Evolutionary conservation across 306 rosid genomes (phyloP).

Genomic region (Trifolium repens): DNA sequence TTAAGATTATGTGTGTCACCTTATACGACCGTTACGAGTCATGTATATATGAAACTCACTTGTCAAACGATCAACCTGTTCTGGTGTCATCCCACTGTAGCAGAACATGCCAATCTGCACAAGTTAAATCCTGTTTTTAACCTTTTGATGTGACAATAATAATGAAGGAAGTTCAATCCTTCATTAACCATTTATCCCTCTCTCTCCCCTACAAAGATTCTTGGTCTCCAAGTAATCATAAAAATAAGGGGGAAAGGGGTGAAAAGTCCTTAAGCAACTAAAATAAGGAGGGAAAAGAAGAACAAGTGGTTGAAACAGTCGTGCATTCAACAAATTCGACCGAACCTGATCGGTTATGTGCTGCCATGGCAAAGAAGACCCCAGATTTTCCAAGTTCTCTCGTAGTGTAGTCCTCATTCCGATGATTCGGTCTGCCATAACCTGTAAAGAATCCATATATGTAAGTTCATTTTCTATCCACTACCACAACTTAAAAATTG

Average conservation of each 20-base stretch:
- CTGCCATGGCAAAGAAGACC: conserved; percentile 81
- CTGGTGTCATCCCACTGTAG: conserved; percentile 90
- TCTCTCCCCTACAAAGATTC: not conserved
- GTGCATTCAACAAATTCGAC: conserved; percentile 28
- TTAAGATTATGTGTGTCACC: conserved; percentile 49
- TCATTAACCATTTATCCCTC: not conserved
- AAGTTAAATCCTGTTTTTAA: conserved; percentile 4
- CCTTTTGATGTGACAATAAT: conserved; percentile 15
- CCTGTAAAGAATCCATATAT: conserved; percentile 50
- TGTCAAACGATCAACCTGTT: conserved; percentile 90
- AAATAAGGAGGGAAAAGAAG: not conserved
- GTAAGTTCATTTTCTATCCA: conserved; percentile 25
- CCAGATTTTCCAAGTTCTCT: conserved; percentile 75
- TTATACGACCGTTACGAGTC: conserved; percentile 95
- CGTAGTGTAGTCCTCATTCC: conserved; percentile 79
- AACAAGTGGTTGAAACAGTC: not conserved
- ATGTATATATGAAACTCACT: conserved; percentile 81
- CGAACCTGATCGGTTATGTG: conserved; percentile 86
- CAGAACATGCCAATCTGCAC: conserved; percentile 94
- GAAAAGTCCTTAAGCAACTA: not conserved
- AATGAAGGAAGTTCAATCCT: conserved; percentile 13
- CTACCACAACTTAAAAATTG: conserved; percentile 22
- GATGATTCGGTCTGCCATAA: conserved; percentile 93
- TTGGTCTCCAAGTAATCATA: conserved; percentile 16
- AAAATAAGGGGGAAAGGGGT: not conserved